Base-by-base conservation (phyloP, 208 protist genomes). In the Trypanosoma melophagium region DNA sequence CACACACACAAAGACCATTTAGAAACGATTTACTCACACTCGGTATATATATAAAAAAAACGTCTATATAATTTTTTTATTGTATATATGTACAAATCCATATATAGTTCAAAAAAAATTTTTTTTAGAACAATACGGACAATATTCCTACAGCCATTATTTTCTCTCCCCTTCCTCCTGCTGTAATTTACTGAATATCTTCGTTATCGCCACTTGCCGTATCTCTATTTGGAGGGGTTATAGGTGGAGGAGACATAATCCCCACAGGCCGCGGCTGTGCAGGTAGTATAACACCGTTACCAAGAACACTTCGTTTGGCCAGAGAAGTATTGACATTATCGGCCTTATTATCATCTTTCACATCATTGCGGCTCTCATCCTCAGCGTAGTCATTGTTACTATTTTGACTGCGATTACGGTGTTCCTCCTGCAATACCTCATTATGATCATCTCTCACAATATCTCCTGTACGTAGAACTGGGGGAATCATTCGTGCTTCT, bases 181-280 rank as follows among this genome's bases (percentile, higher is more conserved):
- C 7, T 44, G 8, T 14, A 44, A 47, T n/a, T 47, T n/a, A 47
- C 2, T 47, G 9, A 47, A 28, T 31, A 54, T 45, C n/a, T 16
- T 35, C 49, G 24, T 60, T 25, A 25, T 58, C 50, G 0, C 42
- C 12, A 60, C 51, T 51, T 25, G 47, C 49, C 12, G 2, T 14
- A n/a, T 60, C 62, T 17, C 17, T 68, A 50, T 22, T 50, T 16
- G 54, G 52, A 3, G 64, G 52, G 1, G 55, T 69, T 28, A 61
- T 24, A 21, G 25, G 54, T 35, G 42, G 64, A 4, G 54, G 54
- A 17, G 64, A 69, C n/a, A 69, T 55, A 16, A 61, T 61, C 22
- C 19, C 0, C 3, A n/a, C 14, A 13, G 42, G 2, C 4, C 54
- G 54, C 1, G 14, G 42, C 16, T 42, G 64, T 22, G 7, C 4